A percentile compares a stretch with the other conserved stretches of the same genome.
These are phyloP conservation scores for Stentor roeselii DNA, from an alignment of 73 alveolate genomes.

Conservation along the genomic window DNA sequence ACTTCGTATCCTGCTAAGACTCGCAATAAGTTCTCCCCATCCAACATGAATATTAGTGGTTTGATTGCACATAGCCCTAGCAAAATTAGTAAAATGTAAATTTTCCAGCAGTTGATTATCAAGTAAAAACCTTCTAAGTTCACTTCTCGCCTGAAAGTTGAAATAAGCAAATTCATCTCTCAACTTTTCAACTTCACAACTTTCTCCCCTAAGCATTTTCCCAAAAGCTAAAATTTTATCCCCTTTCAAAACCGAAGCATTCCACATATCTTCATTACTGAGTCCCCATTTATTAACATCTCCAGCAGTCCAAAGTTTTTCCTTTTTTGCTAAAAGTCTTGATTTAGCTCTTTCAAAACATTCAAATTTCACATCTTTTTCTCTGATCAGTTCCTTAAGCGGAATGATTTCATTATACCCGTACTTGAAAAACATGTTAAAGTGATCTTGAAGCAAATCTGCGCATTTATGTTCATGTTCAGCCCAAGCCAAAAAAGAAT, in stretches of 20 bases:
- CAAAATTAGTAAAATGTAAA: not conserved
- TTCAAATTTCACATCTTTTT: not conserved
- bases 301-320: not conserved
- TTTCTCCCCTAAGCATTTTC: not conserved
- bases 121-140: not conserved
- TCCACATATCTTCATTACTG: not conserved
- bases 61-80: not conserved
- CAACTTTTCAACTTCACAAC: not conserved
- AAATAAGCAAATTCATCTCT: not conserved
- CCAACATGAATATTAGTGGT: not conserved
- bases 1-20: not conserved
- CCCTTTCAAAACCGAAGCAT: not conserved
- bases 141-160: not conserved
- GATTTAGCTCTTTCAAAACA: not conserved
- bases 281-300: not conserved
- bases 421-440: not conserved
- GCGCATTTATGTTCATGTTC: not conserved
- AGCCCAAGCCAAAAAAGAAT: not conserved
- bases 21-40: not conserved
- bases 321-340: not conserved
- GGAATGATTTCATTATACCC: slow-evolving; percentile 2
- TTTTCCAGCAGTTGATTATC: not conserved
- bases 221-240: not conserved
- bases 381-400: not conserved
- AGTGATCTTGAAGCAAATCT: not conserved